Evolutionary conservation across 495 filamentous ascomycete species (phyloP).

Genomic region (Thozetella sp.): DNA sequence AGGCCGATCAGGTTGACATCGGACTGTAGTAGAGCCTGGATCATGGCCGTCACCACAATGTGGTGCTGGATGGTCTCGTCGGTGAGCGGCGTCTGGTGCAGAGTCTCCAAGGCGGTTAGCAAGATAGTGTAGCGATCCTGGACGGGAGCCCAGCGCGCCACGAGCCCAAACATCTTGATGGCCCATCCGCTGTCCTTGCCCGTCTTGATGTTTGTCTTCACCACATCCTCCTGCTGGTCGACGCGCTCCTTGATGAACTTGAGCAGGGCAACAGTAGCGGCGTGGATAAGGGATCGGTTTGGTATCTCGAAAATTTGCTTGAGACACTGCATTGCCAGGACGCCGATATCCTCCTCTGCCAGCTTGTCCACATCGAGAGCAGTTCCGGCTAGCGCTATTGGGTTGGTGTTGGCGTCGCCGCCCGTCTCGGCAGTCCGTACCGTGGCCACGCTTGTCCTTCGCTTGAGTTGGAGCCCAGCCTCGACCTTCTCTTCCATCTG

Average conservation of each 20-base stretch:
- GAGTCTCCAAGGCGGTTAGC: slow-evolving; percentile 73
- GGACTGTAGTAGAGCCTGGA: slow-evolving; percentile 80
- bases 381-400: slow-evolving; percentile 69
- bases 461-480: slow-evolving; percentile 55
- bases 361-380: slow-evolving; percentile 82
- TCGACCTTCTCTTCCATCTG: slow-evolving; percentile 67
- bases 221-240: slow-evolving; percentile 44
- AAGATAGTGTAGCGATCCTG: slow-evolving; percentile 89
- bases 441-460: slow-evolving; percentile 78
- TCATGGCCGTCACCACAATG: slow-evolving; percentile 70
- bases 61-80: slow-evolving; percentile 71
- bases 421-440: slow-evolving; percentile 69
- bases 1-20: slow-evolving; percentile 91
- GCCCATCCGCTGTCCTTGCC: slow-evolving; percentile 67
- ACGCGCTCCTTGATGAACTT: slow-evolving; percentile 68
- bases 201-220: slow-evolving; percentile 26
- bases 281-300: slow-evolving; percentile 74
- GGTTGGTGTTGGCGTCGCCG: slow-evolving; percentile 65
- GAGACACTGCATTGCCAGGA: slow-evolving; percentile 79
- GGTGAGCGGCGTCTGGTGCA: slow-evolving; percentile 62
- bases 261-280: slow-evolving; percentile 69
- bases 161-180: slow-evolving; percentile 73
- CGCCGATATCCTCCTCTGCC: slow-evolving; percentile 83
- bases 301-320: slow-evolving; percentile 77
- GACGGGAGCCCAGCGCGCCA: slow-evolving; percentile 84